Conservation (phyloP, 2,329 filamentous ascomycete genomes). For the Alternaria angustiovoidea region DNA sequence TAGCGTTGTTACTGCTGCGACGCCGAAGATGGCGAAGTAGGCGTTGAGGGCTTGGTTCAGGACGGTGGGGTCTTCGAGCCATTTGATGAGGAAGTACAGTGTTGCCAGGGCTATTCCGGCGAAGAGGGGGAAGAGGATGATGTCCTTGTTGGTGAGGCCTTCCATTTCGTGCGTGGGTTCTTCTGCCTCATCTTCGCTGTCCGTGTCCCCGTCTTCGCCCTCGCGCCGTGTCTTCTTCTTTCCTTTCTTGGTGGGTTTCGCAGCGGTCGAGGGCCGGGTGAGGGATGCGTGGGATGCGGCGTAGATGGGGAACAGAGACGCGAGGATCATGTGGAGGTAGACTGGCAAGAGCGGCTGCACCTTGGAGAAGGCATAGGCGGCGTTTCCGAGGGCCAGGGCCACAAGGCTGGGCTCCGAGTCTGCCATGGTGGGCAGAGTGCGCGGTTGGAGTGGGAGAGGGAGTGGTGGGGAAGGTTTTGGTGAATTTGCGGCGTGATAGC, state of each 20-base stretch:
- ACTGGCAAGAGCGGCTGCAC: constrained; percentile 59
- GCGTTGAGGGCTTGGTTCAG: constrained; percentile 83
- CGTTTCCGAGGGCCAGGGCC: constrained; percentile 38
- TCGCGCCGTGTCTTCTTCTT: constrained; percentile 52
- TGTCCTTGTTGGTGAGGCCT: constrained; percentile 77
- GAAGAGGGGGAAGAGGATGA: constrained; percentile 82
- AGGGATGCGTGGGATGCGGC: constrained; percentile 86
- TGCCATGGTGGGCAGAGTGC: constrained; percentile 32
- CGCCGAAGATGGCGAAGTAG: constrained; percentile 82
- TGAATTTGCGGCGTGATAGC: too few species aligned
- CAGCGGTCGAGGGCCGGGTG: constrained; percentile 81
- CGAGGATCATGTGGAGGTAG: constrained; percentile 68
- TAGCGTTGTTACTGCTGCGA: constrained; percentile 78
- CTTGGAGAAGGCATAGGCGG: constrained; percentile 55
- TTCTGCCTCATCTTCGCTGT: constrained; percentile 62
- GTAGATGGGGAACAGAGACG: constrained; percentile 84
- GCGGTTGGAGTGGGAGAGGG: not conserved
- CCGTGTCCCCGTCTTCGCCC: constrained; percentile 40
- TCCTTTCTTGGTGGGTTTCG: constrained; percentile 64
- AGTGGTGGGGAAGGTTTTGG: not conserved
- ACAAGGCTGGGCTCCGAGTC: constrained; percentile 39
- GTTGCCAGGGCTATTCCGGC: constrained; percentile 75
- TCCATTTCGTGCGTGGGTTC: constrained; percentile 67
- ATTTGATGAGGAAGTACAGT: constrained; percentile 89
- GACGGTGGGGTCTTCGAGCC: constrained; percentile 80